Evolutionary conservation across 2,329 filamentous ascomycete genomes (phyloP), one percentile per base, ranked within the genome.

Genomic region (Pochonia chlamydosporia): DNA sequence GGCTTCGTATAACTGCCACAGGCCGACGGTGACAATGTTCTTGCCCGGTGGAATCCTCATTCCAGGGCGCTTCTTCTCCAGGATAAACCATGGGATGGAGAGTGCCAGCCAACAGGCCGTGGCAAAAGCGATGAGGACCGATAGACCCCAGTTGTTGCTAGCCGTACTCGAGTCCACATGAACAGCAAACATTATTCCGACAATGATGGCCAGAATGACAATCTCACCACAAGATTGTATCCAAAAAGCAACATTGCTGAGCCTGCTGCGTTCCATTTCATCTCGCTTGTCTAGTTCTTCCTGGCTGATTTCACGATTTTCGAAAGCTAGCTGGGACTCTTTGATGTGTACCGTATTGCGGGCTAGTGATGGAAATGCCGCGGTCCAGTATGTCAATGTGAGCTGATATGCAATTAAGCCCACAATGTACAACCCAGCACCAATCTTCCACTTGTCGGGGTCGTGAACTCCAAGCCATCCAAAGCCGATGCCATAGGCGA

Each of bases 331-430:
- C 5, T 58, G 59, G 2, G 64, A 58, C 21, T 66, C 64, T 46
- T 56, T 63, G 40, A 69, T 48, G n/a, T 57, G 53, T 1, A 59
- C 54, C 5, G 62, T 62, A 31, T 67, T 68, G 33, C 68, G 63
- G 2, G 68, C 67, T 18, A 71, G 59, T 8, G 61, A 59, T 1
- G 68, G 68, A 37, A 71, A 71, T 0, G 82, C 81, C 0, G 83
- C 81, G 0, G 81, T 84, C 80, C 82, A 86, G 60, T 85, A 86
- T 0, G 82, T 85, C 42, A 85, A 66, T 0, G 79, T 82, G 3
- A 83, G 76, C 62, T 85, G 82, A 54, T 85, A 86, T 1, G 76
- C 75, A 52, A 87, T 81, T 36, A 85, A 61, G 2, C 82, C 82
- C 14, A 85, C 74, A 47, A 86, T 82, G 59, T 87, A 87, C 14